Evolutionary conservation across 2,329 filamentous ascomycete genomes (phyloP).

Genomic region (Clonostachys rosea): DNA sequence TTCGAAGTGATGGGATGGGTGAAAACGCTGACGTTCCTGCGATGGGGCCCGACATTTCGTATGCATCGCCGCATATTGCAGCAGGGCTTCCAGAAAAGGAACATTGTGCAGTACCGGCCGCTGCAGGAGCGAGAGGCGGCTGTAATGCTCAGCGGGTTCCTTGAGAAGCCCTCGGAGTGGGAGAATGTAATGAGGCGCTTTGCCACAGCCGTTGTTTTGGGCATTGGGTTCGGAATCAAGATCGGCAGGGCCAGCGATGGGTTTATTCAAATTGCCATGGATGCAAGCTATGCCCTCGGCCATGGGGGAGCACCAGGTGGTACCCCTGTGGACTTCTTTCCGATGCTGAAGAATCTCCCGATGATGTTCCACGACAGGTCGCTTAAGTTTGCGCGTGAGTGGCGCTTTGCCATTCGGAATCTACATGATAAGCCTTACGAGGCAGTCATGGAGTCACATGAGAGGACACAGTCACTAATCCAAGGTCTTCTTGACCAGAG

Average conservation of each 20-base stretch:
- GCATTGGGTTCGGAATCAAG: conserved; percentile 35
- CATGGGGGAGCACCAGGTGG: conserved; percentile 19
- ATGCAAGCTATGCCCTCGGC: conserved; percentile 18
- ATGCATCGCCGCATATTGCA: conserved; percentile 38
- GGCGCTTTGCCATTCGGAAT: not conserved
- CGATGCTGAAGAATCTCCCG: conserved; percentile 10
- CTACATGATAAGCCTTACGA: not conserved
- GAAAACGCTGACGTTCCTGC: conserved; percentile 37
- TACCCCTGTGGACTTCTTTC: conserved; percentile 42
- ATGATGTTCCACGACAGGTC: not conserved
- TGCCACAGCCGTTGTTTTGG: conserved; percentile 31
- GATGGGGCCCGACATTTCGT: conserved; percentile 32
- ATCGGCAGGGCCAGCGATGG: conserved; percentile 29
- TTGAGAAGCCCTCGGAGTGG: conserved; percentile 24
- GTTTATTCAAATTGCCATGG: conserved; percentile 29
- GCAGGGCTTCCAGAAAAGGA: conserved; percentile 14
- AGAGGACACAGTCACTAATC: not conserved
- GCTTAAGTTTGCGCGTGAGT: not conserved
- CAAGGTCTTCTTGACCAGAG: not conserved
- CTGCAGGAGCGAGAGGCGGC: conserved; percentile 26
- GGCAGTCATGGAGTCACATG: not conserved
- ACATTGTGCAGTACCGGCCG: conserved; percentile 22
- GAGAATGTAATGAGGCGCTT: conserved; percentile 28
- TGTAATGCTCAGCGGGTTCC: conserved; percentile 19
- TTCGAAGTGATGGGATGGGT: conserved; percentile 39